These are phyloP conservation scores for Neurospora cerealis DNA, from an alignment of 495 filamentous ascomycete species.

Conservation along the genomic window DNA sequence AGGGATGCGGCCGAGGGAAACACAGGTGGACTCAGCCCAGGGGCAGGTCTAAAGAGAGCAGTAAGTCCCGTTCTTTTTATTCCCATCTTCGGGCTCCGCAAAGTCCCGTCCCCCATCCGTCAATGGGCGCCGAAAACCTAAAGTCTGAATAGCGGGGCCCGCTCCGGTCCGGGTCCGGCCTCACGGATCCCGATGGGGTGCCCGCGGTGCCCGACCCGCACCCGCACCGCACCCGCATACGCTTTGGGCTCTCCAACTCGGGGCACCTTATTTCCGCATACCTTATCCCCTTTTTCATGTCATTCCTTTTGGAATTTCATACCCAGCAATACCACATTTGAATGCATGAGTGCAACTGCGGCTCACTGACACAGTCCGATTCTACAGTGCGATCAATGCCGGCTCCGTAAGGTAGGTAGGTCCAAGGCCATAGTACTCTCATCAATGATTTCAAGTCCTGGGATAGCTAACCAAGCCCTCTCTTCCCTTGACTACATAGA, in stretches of 20 bases:
- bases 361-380: constrained; percentile 1
- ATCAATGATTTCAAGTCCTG: background rate
- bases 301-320: background rate
- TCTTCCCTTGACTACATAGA: constrained; percentile 25
- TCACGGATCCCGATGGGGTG: background rate
- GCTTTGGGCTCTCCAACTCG: background rate
- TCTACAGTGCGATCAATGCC: constrained; percentile 25
- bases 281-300: background rate
- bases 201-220: background rate
- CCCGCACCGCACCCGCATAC: background rate
- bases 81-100: background rate
- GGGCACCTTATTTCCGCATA: background rate
- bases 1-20: background rate
- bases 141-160: background rate
- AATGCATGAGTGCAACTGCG: background rate
- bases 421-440: background rate
- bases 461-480: background rate
- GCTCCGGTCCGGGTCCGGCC: background rate
- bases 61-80: background rate
- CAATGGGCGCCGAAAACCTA: background rate
- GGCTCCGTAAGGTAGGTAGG: constrained; percentile 20
- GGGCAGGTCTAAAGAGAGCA: background rate
- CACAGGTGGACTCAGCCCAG: background rate
- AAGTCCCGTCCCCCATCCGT: background rate
- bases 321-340: background rate